Evolutionary conservation across 495 filamentous ascomycete genomes (phyloP).

Genomic region (Staphylotrichum tortipilum): DNA sequence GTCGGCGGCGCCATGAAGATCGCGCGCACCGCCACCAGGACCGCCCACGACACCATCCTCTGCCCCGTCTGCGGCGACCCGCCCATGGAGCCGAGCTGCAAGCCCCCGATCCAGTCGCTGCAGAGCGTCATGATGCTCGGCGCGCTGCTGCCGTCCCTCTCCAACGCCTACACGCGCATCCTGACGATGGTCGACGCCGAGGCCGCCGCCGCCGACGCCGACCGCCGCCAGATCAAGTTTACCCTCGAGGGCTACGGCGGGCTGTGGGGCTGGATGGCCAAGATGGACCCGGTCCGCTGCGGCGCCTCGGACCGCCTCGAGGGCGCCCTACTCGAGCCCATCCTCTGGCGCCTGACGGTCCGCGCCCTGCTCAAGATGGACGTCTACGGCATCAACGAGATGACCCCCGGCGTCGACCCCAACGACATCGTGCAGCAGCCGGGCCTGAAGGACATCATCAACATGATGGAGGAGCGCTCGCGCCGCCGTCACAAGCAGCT

Average conservation of each 20-base stretch:
- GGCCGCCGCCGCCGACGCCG: slow-evolving; percentile 26
- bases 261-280: slow-evolving; percentile 25
- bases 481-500: slow-evolving; percentile 30
- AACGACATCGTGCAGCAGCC: background rate
- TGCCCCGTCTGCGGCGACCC: slow-evolving; percentile 49
- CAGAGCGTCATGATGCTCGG: slow-evolving; percentile 63
- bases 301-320: slow-evolving; percentile 15
- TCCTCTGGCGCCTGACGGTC: slow-evolving; percentile 41
- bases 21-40: slow-evolving; percentile 47
- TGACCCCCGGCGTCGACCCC: slow-evolving; percentile 1
- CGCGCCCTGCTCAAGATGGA: slow-evolving; percentile 44
- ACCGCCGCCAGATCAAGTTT: slow-evolving; percentile 35
- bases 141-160: slow-evolving; percentile 53
- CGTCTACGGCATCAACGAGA: slow-evolving; percentile 41
- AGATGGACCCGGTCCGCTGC: slow-evolving; percentile 14
- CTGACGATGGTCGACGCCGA: slow-evolving; percentile 39
- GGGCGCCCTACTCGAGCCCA: slow-evolving; percentile 33
- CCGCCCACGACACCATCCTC: slow-evolving; percentile 49
- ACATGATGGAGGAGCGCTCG: slow-evolving; percentile 40
- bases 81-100: slow-evolving; percentile 17
- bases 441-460: slow-evolving; percentile 45
- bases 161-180: slow-evolving; percentile 47
- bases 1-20: slow-evolving; percentile 41
- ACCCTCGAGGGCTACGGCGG: slow-evolving; percentile 39
- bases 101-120: slow-evolving; percentile 33